phyloP scores from a whole-genome alignment of 1,284 basidiomycete species.

The Cystobasidium slooffiae region DNA sequence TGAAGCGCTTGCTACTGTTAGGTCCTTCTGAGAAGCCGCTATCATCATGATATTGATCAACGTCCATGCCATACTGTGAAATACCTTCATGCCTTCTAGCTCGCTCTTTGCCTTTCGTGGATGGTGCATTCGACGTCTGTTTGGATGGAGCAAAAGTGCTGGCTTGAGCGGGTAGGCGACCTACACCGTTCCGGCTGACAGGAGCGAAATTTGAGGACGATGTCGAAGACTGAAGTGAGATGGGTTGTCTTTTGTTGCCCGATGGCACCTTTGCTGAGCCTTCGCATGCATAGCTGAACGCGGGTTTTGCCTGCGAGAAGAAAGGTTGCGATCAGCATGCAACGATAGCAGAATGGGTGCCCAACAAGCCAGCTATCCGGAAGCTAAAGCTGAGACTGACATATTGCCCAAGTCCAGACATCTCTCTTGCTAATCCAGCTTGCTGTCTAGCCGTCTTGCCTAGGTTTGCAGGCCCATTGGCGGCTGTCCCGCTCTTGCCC shows the following conservation, averaged over 20 bases:
- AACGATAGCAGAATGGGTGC: background rate
- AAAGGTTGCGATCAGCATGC: background rate
- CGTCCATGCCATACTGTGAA: background rate
- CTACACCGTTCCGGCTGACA: background rate
- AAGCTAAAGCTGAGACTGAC: background rate
- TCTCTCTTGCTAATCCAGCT: slow-evolving; percentile 16
- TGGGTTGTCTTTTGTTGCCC: background rate
- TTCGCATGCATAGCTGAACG: slow-evolving; percentile 23
- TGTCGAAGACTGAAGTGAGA: background rate
- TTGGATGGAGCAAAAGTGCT: background rate
- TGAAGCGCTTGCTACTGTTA: slow-evolving; percentile 5
- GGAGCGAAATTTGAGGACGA: background rate
- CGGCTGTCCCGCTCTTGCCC: background rate
- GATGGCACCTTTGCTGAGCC: slow-evolving; percentile 1
- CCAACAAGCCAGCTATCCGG: background rate
- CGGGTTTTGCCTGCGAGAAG: background rate
- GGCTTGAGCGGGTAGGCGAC: background rate
- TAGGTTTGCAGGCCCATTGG: background rate
- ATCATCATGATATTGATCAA: background rate
- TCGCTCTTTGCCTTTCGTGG: slow-evolving; percentile 21
- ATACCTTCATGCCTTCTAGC: background rate
- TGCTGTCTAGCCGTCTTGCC: slow-evolving; percentile 17
- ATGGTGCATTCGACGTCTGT: background rate
- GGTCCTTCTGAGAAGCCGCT: slow-evolving; percentile 27
- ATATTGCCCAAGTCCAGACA: slow-evolving; percentile 3